Conservation (phyloP, 2,329 filamentous ascomycete species). For the Hortaea werneckii region DNA sequence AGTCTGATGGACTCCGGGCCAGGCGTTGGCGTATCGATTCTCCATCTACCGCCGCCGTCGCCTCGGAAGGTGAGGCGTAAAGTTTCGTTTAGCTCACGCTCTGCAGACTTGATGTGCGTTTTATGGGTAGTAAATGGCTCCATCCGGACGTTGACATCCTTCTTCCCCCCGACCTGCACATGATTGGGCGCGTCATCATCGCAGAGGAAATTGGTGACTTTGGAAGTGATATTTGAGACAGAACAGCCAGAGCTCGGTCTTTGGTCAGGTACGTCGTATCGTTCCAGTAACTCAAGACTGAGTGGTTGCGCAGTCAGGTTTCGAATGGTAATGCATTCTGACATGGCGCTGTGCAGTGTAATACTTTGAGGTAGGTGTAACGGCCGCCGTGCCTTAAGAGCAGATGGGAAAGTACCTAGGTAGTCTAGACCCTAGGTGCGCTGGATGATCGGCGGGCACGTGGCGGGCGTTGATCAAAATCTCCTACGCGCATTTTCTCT, state of each 20-base stretch:
- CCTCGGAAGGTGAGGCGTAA: slow-evolving; percentile 65
- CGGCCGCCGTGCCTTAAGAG: too few relatives aligned
- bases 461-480: too few relatives aligned
- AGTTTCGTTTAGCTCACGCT: slow-evolving; percentile 50
- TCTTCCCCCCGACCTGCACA: slow-evolving; percentile 41
- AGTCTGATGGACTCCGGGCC: slow-evolving; percentile 29
- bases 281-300: slow-evolving; percentile 62
- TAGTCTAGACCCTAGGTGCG: too few relatives aligned
- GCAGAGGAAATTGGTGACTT: slow-evolving; percentile 25
- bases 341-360: slow-evolving; percentile 10
- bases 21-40: slow-evolving; percentile 59
- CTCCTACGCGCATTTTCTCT: too few relatives aligned
- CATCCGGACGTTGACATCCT: slow-evolving; percentile 54
- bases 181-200: slow-evolving; percentile 27
- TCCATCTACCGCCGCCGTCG: slow-evolving; percentile 51
- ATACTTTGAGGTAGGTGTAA: too few relatives aligned
- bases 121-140: slow-evolving; percentile 56
- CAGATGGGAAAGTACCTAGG: too few relatives aligned
- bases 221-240: slow-evolving; percentile 25
- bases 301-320: slow-evolving; percentile 70
- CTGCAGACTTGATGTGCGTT: slow-evolving; percentile 52
- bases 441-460: too few relatives aligned
- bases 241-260: slow-evolving; percentile 17
- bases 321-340: slow-evolving; percentile 55
- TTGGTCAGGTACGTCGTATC: slow-evolving; percentile 50